Base-by-base conservation (phyloP, 192 early-diverging fungal species). In the Coemansia sp. region DNA sequence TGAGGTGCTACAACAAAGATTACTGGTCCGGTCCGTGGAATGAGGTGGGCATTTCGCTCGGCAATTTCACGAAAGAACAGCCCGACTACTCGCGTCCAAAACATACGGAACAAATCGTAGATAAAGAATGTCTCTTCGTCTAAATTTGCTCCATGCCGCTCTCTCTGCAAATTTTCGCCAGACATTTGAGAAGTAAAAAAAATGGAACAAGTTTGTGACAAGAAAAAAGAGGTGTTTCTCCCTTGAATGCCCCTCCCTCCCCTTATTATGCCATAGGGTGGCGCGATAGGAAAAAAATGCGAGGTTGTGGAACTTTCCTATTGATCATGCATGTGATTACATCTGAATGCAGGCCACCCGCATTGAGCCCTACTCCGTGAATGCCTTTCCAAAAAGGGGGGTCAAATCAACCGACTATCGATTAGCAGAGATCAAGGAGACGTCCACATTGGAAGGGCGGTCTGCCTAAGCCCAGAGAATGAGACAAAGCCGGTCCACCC, bases 61-160 rank as follows among this genome's bases (percentile, higher is more conserved):
- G 88, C 86, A 59, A 99, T 90, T 79, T 99, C 97, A 26, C 95
- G 80, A 69, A 98, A 96, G 70, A 94, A 94, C 73, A 93, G 80
- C 40, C 86, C 86, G 20, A 92, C 77, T 3, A 91, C 77, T 10
- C 86, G 71, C 45, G 82, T 87, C 73, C 90, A 92, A 69, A 93
- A 85, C 71, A 76, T 83, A 5, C 84, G 71, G 34, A 87, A 82
- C 53, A 89, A 46, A 76, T 94, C 90, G 74, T 94, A 94, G 59
- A 85, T 39, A 10, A 84, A 38, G 65, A 67, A 75, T 31, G 48
- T 63, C 48, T 67, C 67, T 37, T 40, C 59, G 11, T 26, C 48
- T 14, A 26, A 26, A 26, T 51, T 26, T 23, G 23, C 24, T 23
- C 48, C 48, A 26, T 10, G 48, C 48, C 24, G 48, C 48, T 51